Evolutionary conservation across 768 basidiomycete species (phyloP), one percentile per base, ranked within the genome.

Genomic region (Termitomyces titanicus): DNA sequence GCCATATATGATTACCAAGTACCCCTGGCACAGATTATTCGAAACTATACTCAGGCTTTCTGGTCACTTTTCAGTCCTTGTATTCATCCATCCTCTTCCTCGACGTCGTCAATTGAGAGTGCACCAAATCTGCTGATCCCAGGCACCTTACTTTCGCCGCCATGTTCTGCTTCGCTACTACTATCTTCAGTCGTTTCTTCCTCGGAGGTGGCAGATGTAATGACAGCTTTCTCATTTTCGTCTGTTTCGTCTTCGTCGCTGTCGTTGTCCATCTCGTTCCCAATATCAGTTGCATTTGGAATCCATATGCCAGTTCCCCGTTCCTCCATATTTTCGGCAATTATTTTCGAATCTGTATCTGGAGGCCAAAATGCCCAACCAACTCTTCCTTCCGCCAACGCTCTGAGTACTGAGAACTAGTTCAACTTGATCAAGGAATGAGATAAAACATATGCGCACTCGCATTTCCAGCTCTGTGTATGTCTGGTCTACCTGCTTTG

Each of bases 351-450:
- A 13, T 68, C 63, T 4, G 66, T 74, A 1, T 66, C 79, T 12
- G 88, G 85, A 8, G 93, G 92, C 84, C 87, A 89, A 70, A 94
- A 95, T 29, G 82, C 88, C 94, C 94, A 97, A 20, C 75, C 73
- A 43, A 96, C 75, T 57, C 76, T 79, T 20, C 88, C 90, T 69
- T 97, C 94, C 0, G 93, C 89, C 24, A 95, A 72, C n/a, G 81
- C 70, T 44, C 93, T 82, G 58, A 97, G 74, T 54, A 95, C 93
- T 95, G 53, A 3, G 22, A 49, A 51, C 39, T 45, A 20, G 17
- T 49, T 34, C 15, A 27, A 40, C 18, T 11, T 35, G 51, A 25
- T 24, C 40, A 38, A 44, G 8, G 39, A 49, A 24, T 27, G 48
- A 48, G 25, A 47, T 22, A 33, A 35, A 22, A 54, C n/a, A 51